phyloP scores from a whole-genome alignment of 345 rosid genomes.

The Hevea brasiliensis region DNA sequence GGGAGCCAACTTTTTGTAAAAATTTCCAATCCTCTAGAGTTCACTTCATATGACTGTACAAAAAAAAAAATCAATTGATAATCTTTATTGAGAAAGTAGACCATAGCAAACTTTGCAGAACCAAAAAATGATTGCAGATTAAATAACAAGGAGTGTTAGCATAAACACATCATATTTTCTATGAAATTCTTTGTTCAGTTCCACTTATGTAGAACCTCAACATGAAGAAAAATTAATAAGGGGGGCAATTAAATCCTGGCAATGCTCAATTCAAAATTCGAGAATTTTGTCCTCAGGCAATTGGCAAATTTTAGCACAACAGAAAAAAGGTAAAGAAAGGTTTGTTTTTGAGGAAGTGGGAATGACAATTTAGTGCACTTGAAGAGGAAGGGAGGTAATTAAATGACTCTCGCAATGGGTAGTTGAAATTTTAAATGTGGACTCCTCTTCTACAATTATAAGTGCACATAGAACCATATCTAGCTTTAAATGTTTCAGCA shows the following conservation, averaged over 20 bases:
- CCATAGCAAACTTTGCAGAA: not conserved
- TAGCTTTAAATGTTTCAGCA: too few relatives aligned
- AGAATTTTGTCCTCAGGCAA: not conserved
- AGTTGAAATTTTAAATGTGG: conserved; percentile 5
- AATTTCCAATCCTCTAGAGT: conserved; percentile 83
- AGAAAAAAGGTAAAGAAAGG: not conserved
- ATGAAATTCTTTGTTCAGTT: not conserved
- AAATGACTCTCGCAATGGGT: not conserved
- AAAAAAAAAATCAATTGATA: conserved; percentile 5
- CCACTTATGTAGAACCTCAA: not conserved
- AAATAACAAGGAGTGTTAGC: not conserved
- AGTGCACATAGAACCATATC: not conserved
- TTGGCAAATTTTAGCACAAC: not conserved
- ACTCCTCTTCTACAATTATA: not conserved
- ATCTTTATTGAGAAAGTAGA: conserved; percentile 4
- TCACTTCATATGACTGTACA: conserved; percentile 65
- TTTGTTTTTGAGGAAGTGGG: too few relatives aligned
- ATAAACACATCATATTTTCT: not conserved
- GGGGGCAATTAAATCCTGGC: too few relatives aligned
- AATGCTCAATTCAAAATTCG: too few relatives aligned
- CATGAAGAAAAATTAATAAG: too few relatives aligned
- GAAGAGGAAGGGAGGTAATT: not conserved
- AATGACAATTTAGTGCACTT: not conserved
- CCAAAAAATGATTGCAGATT: too few relatives aligned
- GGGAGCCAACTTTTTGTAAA: conserved; percentile 94